These are phyloP conservation scores for Erucastrum elatum DNA, from an alignment of 345 rosid species.

Conservation along the genomic window DNA sequence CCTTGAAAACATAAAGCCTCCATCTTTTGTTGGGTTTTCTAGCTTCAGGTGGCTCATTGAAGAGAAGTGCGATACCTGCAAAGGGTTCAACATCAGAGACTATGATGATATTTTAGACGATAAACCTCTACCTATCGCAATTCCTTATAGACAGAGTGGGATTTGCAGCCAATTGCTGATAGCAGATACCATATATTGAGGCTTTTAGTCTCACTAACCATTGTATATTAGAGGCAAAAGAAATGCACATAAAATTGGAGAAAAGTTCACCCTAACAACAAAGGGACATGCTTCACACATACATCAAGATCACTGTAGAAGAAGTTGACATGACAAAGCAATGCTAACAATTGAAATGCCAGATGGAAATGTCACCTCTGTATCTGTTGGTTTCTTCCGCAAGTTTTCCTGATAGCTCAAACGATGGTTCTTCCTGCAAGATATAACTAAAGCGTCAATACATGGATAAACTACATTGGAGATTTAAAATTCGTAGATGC, in stretches of 20 bases:
- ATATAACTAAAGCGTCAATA: slow-evolving; percentile 19
- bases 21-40: slow-evolving; percentile 66
- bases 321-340: background rate
- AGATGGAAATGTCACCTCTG: slow-evolving; percentile 53
- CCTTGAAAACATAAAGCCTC: background rate
- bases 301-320: slow-evolving; percentile 3
- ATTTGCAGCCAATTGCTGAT: background rate
- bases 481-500: slow-evolving; percentile 6
- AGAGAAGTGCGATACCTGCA: slow-evolving; percentile 81
- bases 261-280: background rate
- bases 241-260: background rate
- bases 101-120: background rate
- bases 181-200: background rate
- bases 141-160: background rate
- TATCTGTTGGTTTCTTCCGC: slow-evolving; percentile 94
- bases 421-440: slow-evolving; percentile 82
- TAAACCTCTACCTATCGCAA: background rate
- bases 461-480: background rate
- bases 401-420: slow-evolving; percentile 96
- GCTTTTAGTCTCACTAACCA: background rate
- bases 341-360: background rate
- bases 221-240: background rate
- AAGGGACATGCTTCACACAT: background rate
- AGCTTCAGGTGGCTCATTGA: slow-evolving; percentile 91
- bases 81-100: slow-evolving; percentile 8